Percentiles rank a stretch among this genome's conserved stretches.
phyloP scores from a whole-genome alignment of 1,139 yeast genomes.

The Taphrina pruni region DNA sequence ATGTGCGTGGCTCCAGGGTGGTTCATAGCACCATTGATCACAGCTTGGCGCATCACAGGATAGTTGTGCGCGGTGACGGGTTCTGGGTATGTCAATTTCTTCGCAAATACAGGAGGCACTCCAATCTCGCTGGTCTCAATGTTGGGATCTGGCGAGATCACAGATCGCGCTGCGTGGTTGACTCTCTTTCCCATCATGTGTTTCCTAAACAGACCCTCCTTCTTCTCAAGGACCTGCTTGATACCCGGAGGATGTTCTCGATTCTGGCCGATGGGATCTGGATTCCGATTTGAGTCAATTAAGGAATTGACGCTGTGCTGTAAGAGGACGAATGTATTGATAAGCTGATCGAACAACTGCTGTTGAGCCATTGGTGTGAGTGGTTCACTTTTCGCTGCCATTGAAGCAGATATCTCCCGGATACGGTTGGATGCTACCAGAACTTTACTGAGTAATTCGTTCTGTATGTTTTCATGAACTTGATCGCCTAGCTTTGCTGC shows the following conservation, averaged over 20 bases:
- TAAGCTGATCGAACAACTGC: conserved; percentile 68
- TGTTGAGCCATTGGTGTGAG: conserved; percentile 77
- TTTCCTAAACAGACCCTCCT: conserved; percentile 96
- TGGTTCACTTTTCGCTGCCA: conserved; percentile 53
- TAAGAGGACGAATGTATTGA: conserved; percentile 91
- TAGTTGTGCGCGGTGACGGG: conserved; percentile 96
- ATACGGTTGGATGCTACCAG: conserved; percentile 80
- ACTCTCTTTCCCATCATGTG: conserved; percentile 99
- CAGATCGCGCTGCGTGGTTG: conserved; percentile 97
- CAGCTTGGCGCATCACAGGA: conserved; percentile 89
- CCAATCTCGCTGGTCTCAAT: conserved; percentile 97
- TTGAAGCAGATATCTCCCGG: conserved; percentile 70
- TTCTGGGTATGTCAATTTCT: conserved; percentile 93
- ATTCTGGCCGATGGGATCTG: conserved; percentile 63
- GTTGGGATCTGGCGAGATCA: conserved; percentile 98
- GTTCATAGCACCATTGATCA: conserved; percentile 92
- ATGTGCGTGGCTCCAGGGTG: conserved; percentile 99
- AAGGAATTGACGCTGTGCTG: conserved; percentile 96
- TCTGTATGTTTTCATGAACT: conserved; percentile 91
- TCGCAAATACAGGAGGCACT: conserved; percentile 98
- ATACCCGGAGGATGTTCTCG: conserved; percentile 88
- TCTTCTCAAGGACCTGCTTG: conserved; percentile 96
- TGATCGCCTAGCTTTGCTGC: conserved; percentile 98
- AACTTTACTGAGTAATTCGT: conserved; percentile 80
- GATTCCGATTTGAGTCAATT: conserved; percentile 89